phyloP scores from a whole-genome alignment of 345 rosid genomes.

The Boechera stricta region DNA sequence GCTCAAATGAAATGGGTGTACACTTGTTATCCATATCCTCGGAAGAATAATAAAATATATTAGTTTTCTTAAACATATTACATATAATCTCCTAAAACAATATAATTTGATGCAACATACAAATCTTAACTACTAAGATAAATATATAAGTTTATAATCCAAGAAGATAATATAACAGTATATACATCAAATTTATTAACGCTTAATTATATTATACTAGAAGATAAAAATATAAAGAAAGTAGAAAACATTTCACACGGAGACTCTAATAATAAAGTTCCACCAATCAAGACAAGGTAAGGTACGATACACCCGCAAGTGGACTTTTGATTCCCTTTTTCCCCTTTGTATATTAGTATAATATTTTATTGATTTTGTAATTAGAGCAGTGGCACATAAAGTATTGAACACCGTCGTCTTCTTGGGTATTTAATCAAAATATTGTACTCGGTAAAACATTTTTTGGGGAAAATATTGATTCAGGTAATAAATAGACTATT shows the following conservation, averaged over 20 bases:
- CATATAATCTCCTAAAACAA: neutral
- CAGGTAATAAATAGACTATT: neutral
- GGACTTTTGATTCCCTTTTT: slow-evolving; percentile 31
- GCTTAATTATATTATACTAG: neutral
- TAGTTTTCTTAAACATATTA: neutral
- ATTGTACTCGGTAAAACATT: neutral
- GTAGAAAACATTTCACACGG: slow-evolving; percentile 16
- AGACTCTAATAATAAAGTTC: slow-evolving; percentile 2
- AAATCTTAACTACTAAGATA: neutral
- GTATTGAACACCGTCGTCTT: slow-evolving; percentile 3
- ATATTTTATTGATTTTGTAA: neutral
- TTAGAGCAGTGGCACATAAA: slow-evolving; percentile 4
- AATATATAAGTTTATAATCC: neutral
- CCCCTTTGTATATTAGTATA: neutral
- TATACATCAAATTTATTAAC: neutral
- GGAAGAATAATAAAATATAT: neutral
- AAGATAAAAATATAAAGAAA: neutral
- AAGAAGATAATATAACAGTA: slow-evolving; percentile 15
- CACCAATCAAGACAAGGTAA: slow-evolving; percentile 21
- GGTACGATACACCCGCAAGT: slow-evolving; percentile 15
- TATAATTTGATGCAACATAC: neutral
- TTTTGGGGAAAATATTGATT: neutral
- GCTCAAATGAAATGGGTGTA: neutral
- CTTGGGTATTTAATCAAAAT: slow-evolving; percentile 8
- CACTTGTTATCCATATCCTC: slow-evolving; percentile 1